Conservation (phyloP, 805 yeast genomes). For the Yarrowia sp. region DNA sequence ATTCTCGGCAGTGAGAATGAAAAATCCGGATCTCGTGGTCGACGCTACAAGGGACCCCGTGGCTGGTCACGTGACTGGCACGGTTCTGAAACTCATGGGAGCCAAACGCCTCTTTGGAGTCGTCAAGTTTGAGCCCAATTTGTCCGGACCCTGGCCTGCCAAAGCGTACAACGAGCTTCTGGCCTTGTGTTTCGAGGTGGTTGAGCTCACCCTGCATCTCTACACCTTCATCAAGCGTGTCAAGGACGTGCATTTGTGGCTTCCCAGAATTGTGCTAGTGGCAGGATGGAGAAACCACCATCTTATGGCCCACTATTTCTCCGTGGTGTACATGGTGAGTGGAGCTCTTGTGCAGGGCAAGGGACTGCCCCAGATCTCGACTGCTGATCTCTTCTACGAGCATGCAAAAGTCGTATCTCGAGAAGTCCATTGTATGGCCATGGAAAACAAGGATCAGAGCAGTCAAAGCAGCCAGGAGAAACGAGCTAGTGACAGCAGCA, state of each 20-base stretch:
- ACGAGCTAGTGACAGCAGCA: conserved; percentile 22
- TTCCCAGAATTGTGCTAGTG: conserved; percentile 42
- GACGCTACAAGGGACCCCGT: conserved; percentile 44
- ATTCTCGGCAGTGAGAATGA: conserved; percentile 46
- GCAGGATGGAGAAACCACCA: conserved; percentile 49
- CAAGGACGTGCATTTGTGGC: conserved; percentile 43
- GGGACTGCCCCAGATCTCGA: conserved; percentile 16
- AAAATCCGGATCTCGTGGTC: conserved; percentile 44
- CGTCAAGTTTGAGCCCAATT: conserved; percentile 47
- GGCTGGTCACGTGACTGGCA: conserved; percentile 39
- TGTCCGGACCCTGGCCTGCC: conserved; percentile 49
- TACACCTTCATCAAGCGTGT: conserved; percentile 46
- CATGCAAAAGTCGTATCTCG: conserved; percentile 21
- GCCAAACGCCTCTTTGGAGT: conserved; percentile 39
- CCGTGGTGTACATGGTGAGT: conserved; percentile 48
- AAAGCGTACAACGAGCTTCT: conserved; percentile 46
- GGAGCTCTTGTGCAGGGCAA: conserved; percentile 45
- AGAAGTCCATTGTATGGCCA: conserved; percentile 9
- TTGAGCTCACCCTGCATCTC: conserved; percentile 45
- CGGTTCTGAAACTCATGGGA: conserved; percentile 38
- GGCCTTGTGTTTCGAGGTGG: conserved; percentile 36
- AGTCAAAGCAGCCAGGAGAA: conserved; percentile 3
- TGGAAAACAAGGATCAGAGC: conserved; percentile 3
- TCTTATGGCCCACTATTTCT: conserved; percentile 47
- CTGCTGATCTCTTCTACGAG: conserved; percentile 2